Evolutionary conservation across 148 eudicot species (phyloP).

Genomic region (Spergularia marina): DNA sequence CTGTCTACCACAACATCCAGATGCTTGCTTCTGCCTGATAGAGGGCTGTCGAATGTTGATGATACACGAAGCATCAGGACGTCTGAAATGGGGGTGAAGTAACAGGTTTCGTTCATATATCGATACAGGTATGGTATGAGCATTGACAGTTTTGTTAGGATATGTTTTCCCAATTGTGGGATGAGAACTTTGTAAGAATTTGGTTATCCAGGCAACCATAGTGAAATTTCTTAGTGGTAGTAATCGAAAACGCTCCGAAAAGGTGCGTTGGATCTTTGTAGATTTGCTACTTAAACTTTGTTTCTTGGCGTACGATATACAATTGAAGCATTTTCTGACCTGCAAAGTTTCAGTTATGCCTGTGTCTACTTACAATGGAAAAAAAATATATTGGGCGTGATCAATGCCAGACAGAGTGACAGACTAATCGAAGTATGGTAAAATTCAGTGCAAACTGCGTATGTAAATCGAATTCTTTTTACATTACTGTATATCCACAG

Average conservation of each 20-base stretch:
- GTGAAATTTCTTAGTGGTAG: neutral
- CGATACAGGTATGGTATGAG: neutral
- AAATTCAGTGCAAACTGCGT: too few relatives aligned
- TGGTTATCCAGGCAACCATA: neutral
- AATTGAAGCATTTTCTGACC: too few relatives aligned
- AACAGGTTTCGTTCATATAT: neutral
- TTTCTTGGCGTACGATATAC: too few relatives aligned
- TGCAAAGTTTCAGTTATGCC: too few relatives aligned
- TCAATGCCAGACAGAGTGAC: too few relatives aligned
- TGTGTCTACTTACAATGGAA: too few relatives aligned
- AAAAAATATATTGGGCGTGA: too few relatives aligned
- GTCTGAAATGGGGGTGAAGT: neutral
- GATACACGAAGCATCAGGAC: neutral
- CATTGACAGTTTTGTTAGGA: slow-evolving; percentile 25
- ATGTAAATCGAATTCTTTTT: too few relatives aligned
- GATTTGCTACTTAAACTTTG: neutral
- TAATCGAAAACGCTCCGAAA: neutral
- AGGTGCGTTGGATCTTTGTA: neutral
- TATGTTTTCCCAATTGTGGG: slow-evolving; percentile 9
- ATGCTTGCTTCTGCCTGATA: slow-evolving; percentile 2
- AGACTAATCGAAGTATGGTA: too few relatives aligned
- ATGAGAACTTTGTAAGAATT: neutral
- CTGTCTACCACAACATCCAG: neutral
- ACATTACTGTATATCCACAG: too few relatives aligned
- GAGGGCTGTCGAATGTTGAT: neutral